Evolutionary conservation across 2,329 filamentous ascomycete species (phyloP).

Genomic region (Grosmannia clavigera): DNA sequence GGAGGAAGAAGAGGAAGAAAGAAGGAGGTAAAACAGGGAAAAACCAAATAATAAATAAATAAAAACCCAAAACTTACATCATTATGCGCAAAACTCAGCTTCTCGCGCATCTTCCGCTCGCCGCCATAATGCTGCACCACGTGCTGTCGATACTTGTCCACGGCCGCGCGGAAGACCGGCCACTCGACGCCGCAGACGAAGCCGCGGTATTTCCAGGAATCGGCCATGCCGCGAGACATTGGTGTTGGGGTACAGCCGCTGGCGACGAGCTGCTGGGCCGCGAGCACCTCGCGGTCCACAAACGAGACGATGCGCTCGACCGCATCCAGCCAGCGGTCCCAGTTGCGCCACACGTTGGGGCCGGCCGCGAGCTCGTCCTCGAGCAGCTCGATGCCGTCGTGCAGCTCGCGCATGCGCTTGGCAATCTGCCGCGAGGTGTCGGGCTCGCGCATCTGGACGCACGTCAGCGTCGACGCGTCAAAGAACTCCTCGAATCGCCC

Average conservation of each 20-base stretch:
- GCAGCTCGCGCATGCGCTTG: slow-evolving; percentile 92
- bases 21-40: background rate
- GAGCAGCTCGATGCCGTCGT: slow-evolving; percentile 82
- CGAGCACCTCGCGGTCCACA: slow-evolving; percentile 46
- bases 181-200: slow-evolving; percentile 77
- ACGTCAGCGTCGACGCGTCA: slow-evolving; percentile 68
- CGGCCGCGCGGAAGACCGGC: slow-evolving; percentile 59
- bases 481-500: slow-evolving; percentile 94
- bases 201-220: slow-evolving; percentile 56
- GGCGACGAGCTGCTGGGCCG: slow-evolving; percentile 6
- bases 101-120: slow-evolving; percentile 51
- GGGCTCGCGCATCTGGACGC: slow-evolving; percentile 62
- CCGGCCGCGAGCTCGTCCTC: slow-evolving; percentile 65
- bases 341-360: slow-evolving; percentile 79
- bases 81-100: slow-evolving; percentile 91
- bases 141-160: slow-evolving; percentile 66
- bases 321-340: slow-evolving; percentile 78
- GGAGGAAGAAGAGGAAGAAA: background rate
- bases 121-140: slow-evolving; percentile 63
- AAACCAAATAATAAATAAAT: background rate
- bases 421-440: slow-evolving; percentile 87
- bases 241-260: slow-evolving; percentile 19
- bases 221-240: slow-evolving; percentile 12
- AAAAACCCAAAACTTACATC: slow-evolving; percentile 50
- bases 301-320: slow-evolving; percentile 46